Evolutionary conservation across 2,329 filamentous ascomycete genomes (phyloP), one percentile per base, ranked within the genome.

Genomic region (Colletotrichum agaves): DNA sequence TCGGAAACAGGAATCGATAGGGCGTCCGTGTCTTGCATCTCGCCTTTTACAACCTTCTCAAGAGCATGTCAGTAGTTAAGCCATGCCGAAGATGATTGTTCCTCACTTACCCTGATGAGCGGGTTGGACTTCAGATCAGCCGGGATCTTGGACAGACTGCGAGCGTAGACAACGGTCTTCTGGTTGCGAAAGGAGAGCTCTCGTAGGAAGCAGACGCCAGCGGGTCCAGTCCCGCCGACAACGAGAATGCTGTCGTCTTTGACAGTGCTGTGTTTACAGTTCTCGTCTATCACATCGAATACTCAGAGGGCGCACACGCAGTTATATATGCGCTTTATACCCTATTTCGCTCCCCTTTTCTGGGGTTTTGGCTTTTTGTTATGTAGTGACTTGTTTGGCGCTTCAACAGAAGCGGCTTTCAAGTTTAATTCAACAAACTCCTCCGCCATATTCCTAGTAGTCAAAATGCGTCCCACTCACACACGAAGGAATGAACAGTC

Each of bases 161-260:
- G 66, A 8, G 59, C 70, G 39, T 69, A 74, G 15, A 67, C 75
- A 8, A 77, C 70, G 2, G 71, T 71, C 3, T 69, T 33, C n/a
- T 76, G 72, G 1, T 74, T 65, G 7, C 74, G 73, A 50, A 73
- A 41, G 0, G 76, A 49, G 3, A 77, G 72, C 55, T 78, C 76
- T 0, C 75, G 70, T 0, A 78, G 63, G 1, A 78, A 67, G 44
- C 72, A 74, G 17, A 77, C 73, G 5, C 76, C 75, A 0, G 76
- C 70, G 1, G 76, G 75, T 3, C 75, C 76, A 1, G 76, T 78
- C n/a, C 65, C 75, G 1, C 76, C 76, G 10, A 78, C 69, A 3
- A 78, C 73, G 3, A 78, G 72, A 15, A 75, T 61, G 49, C 33
- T 63, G 55, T 23, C 21, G 5, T 19, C 15, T 15, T n/a, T 12